Base-by-base conservation (phyloP, 2,329 filamentous ascomycete genomes). In the Fusarium lateritium region DNA sequence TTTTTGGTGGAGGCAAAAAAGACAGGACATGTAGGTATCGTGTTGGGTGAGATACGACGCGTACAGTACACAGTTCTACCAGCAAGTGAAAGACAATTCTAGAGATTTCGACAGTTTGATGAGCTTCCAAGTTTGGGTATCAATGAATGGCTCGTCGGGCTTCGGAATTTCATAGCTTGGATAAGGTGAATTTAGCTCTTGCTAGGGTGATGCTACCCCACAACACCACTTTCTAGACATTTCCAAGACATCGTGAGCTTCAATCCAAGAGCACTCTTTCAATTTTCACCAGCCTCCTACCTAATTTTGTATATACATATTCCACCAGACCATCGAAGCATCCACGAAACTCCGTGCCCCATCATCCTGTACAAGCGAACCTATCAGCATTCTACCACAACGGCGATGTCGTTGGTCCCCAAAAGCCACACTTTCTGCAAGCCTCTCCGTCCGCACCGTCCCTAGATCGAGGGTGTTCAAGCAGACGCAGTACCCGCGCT, bases 211-310 rank as follows among this genome's bases (percentile, higher is more conserved):
- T 68, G 43, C 43, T 71, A 73, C 73, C 69, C 67, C 73, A 74
- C 71, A 75, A 69, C 72, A 74, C 67, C 72, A 73, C 62, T 57
- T 61, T 57, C 52, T 64, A 62, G 52, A 47, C 21, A 53, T 45
- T 67, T 59, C 57, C 43, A 74, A 65, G 57, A 63, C 55, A 75
- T 73, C 69, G 68, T 58, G 69, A 75, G 71, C 67, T 70, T 74
- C 72, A 72, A 40, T 57, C 36, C 9, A 15, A 42, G 33, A 8
- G 22, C n/a, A 42, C 45, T 52, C 31, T 26, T 33, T 47, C 31
- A 6, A 21, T 40, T 26, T 31, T 49, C 47, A 40, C 17, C 21
- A 17, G 36, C 33, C 50, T 50, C 33, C 46, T 55, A 13, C 28
- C 28, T 13, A 31, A 31, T 31, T 13, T 10, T 13, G 10, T 31